These are phyloP conservation scores for Metschnikowia santaceciliae DNA, from an alignment of 805 yeast genomes.

Conservation along the genomic window DNA sequence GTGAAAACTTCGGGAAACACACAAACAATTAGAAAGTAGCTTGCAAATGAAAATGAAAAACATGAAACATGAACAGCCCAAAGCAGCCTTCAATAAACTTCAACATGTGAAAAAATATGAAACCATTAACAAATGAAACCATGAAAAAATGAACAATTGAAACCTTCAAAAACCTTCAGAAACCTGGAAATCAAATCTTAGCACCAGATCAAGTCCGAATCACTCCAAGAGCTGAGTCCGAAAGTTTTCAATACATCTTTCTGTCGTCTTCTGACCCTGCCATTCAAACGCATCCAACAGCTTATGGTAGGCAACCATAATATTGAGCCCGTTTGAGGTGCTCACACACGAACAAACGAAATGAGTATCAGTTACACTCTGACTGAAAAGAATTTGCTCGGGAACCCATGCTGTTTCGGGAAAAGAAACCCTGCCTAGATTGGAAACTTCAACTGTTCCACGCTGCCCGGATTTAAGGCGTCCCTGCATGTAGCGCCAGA, in stretches of 20 bases:
- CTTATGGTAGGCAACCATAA: constrained; percentile 9
- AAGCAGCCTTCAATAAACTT: no score
- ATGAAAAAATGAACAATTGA: no score
- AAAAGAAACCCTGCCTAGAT: constrained; percentile 8
- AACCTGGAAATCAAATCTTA: background rate
- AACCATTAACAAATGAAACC: no score
- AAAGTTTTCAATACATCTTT: constrained; percentile 5
- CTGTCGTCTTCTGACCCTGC: background rate
- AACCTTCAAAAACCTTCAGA: no score
- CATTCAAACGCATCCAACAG: constrained; percentile 1
- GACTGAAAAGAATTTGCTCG: constrained; percentile 11
- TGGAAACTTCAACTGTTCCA: constrained; percentile 14
- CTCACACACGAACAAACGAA: constrained; percentile 11
- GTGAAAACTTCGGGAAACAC: no score
- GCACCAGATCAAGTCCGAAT: background rate
- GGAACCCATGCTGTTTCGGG: constrained; percentile 7
- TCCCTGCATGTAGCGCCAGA: constrained; percentile 6
- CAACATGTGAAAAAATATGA: no score
- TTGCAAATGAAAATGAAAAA: no score
- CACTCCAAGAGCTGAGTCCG: background rate
- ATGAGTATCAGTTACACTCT: constrained; percentile 11
- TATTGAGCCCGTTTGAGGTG: constrained; percentile 13
- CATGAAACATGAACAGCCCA: no score
- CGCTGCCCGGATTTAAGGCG: constrained; percentile 1
- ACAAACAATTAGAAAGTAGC: no score